These are phyloP conservation scores for Xylaria hypoxylon DNA, from an alignment of 2,329 filamentous ascomycete species.

Conservation along the genomic window DNA sequence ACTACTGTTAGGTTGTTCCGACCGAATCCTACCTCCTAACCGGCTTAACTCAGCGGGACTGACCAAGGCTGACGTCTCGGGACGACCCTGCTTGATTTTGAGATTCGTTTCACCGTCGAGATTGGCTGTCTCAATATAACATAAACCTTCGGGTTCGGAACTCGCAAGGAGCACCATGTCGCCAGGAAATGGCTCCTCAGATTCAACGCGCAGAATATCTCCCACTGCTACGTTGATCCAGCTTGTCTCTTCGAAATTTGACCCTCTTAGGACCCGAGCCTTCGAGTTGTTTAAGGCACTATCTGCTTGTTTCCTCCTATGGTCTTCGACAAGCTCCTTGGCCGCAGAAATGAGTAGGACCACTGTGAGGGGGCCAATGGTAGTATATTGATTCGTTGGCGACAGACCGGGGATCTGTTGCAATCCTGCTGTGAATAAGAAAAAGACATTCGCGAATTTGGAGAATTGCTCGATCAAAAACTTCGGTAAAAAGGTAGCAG, in stretches of 20 bases:
- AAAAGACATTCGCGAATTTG: constrained; percentile 99
- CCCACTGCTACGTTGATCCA: constrained; percentile 96
- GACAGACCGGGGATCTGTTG: constrained; percentile 97
- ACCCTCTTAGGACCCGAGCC: constrained; percentile 84
- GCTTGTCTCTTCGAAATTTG: constrained; percentile 84
- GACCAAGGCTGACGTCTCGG: constrained; percentile 89
- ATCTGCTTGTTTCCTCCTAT: constrained; percentile 88
- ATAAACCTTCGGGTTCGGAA: constrained; percentile 96
- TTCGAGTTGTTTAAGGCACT: constrained; percentile 88
- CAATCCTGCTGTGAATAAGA: constrained; percentile 93
- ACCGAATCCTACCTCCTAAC: constrained; percentile 86
- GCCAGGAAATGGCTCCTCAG: constrained; percentile 93
- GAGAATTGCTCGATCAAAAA: constrained; percentile 99
- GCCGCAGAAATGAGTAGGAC: constrained; percentile 94
- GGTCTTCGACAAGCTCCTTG: constrained; percentile 95
- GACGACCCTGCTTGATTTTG: constrained; percentile 97
- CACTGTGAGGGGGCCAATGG: constrained; percentile 90
- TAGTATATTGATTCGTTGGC: constrained; percentile 95
- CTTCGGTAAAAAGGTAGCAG: constrained; percentile 92
- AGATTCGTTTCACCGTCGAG: constrained; percentile 97
- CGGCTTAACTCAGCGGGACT: constrained; percentile 87
- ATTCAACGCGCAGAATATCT: constrained; percentile 92
- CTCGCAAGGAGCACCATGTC: constrained; percentile 92
- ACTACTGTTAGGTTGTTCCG: constrained; percentile 98
- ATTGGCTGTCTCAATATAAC: constrained; percentile 98